Evolutionary conservation across 2,329 filamentous ascomycete genomes (phyloP), one percentile per base, ranked within the genome.

Genomic region (Colletotrichum lindemuthianum): DNA sequence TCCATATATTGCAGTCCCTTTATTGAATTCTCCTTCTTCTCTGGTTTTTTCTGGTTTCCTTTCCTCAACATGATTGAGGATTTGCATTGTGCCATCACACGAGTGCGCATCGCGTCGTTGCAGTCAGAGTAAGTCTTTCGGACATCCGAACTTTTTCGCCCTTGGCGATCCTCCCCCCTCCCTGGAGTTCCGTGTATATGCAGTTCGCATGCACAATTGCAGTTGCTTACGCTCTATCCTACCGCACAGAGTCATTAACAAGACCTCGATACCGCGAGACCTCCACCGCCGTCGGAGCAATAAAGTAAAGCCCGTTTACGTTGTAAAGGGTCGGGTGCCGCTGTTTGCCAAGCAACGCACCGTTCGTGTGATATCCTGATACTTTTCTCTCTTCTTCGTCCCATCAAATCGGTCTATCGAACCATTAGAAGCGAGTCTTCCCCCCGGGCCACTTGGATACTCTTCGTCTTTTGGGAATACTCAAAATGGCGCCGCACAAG

Each of bases 101-200:
- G 81, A 55, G 75, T 84, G 65, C 81, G 82, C 67, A 79, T 85
- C 65, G 81, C 81, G 34, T 76, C 82, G 34, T 72, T 84, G 40
- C 79, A 82, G 71, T 78, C 77, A 48, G 74, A 82, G 82, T 84
- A 73, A 69, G 82, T 78, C 11, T n/a, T 7, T 13, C 15, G 9
- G n/a, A 24, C 44, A 16, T 10, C 16, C 10, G 44, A 10, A 6
- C 10, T 16, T n/a, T 16, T 45, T 45, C 15, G 24, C 9, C 16
- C 12, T n/a, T 34, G 6, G 6, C 6, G 7, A 34, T 24, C 45
- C 34, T 6, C 6, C 3, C 15, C 32, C 45, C 45, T 12, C 32
- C 24, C 4, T 24, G 24, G 24, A 24, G 24, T 24, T 24, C 24
- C 24, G 24, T 24, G 24, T 24, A 24, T 24, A 24, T 24, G 24